Evolutionary conservation across 306 rosid genomes (phyloP).

Genomic region (Cicer cuneatum): DNA sequence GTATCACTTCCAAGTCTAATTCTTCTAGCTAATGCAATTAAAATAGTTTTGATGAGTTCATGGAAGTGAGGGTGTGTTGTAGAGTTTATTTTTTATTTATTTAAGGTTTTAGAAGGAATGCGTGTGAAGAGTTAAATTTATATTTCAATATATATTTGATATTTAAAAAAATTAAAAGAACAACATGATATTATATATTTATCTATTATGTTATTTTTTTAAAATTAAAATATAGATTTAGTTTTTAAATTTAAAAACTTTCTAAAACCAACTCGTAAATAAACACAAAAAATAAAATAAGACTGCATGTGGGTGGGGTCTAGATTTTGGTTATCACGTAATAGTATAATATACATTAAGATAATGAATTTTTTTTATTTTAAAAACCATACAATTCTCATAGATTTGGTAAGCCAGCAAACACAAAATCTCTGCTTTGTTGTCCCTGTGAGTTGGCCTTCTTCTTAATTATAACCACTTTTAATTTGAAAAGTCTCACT

Average conservation of each 20-base stretch:
- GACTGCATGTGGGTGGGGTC: conserved; percentile 68
- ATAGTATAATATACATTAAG: not conserved
- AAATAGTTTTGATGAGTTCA: no score
- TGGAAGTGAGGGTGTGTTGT: no score
- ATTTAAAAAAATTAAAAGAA: no score
- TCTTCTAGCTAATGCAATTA: conserved; percentile 34
- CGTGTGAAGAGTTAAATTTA: no score
- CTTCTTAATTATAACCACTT: not conserved
- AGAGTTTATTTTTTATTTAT: no score
- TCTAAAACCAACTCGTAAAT: no score
- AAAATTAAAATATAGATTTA: no score
- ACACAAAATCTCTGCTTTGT: conserved; percentile 12
- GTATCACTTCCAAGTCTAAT: conserved; percentile 45
- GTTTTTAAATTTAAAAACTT: no score
- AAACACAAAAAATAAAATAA: conserved; percentile 26
- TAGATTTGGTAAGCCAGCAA: conserved; percentile 42
- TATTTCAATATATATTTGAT: no score
- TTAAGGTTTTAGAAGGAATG: no score
- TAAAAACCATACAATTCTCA: conserved; percentile 29
- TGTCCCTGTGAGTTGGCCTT: conserved; percentile 29
- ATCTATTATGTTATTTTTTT: no score
- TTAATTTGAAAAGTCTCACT: not conserved
- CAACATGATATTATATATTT: no score
- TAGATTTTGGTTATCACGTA: conserved; percentile 39
- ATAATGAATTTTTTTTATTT: not conserved